phyloP scores from a whole-genome alignment of 2,329 filamentous ascomycete species.

The Microsporum ferrugineum region DNA sequence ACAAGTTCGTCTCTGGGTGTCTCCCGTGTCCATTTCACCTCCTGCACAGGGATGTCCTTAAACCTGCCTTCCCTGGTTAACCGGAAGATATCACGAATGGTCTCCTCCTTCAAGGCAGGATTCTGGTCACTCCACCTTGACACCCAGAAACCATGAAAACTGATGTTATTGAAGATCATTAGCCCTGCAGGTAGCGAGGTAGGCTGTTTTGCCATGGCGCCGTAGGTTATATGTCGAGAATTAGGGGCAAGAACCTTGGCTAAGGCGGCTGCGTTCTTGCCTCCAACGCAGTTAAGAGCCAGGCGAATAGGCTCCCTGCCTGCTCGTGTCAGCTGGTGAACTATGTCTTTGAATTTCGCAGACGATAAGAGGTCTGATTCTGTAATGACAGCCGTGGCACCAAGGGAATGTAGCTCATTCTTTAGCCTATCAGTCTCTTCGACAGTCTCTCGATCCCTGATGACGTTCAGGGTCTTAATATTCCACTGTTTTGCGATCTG shows the following conservation, averaged over 20 bases:
- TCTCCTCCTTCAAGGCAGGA: conserved; percentile 60
- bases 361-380: conserved; percentile 44
- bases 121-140: conserved; percentile 75
- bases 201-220: conserved; percentile 85
- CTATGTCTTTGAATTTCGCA: conserved; percentile 37
- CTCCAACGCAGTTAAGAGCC: conserved; percentile 87
- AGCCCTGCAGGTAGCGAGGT: conserved; percentile 68
- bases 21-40: conserved; percentile 72
- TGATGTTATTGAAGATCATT: conserved; percentile 85
- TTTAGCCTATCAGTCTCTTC: conserved; percentile 56
- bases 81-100: conserved; percentile 72
- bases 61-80: conserved; percentile 67
- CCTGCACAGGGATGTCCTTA: conserved; percentile 68
- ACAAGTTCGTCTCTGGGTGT: conserved; percentile 59
- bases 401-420: conserved; percentile 48
- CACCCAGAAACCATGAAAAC: conserved; percentile 90
- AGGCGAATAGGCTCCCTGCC: conserved; percentile 62
- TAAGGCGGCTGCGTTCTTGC: conserved; percentile 67
- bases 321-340: conserved; percentile 58
- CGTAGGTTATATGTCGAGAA: conserved; percentile 80
- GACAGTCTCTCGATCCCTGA: conserved; percentile 57
- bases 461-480: conserved; percentile 77
- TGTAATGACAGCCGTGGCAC: conserved; percentile 52
- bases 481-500: conserved; percentile 82
- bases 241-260: conserved; percentile 60